These are phyloP conservation scores for Candida anglica DNA, from an alignment of 805 yeast genomes.

Conservation along the genomic window DNA sequence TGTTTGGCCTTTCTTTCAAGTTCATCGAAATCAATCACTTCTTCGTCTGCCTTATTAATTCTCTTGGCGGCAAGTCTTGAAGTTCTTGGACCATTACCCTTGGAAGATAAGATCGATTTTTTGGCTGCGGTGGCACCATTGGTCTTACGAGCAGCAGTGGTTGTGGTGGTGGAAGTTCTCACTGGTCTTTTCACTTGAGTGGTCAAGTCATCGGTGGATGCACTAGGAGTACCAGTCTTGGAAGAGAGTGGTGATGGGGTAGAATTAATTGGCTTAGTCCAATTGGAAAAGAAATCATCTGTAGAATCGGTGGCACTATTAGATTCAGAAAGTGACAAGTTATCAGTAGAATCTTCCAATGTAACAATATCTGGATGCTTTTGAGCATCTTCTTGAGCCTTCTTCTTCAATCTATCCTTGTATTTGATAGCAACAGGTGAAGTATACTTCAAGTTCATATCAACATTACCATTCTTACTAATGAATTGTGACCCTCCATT, in stretches of 20 bases:
- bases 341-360: conserved; percentile 45
- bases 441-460: conserved; percentile 76
- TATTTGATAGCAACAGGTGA: conserved; percentile 77
- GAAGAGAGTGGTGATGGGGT: conserved; percentile 51
- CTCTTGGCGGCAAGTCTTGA: conserved; percentile 55
- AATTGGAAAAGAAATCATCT: conserved; percentile 88
- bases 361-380: conserved; percentile 73
- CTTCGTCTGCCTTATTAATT: conserved; percentile 42
- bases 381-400: conserved; percentile 60
- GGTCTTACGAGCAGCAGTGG: conserved; percentile 13
- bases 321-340: conserved; percentile 18
- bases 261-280: conserved; percentile 74
- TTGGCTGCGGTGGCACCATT: conserved; percentile 17
- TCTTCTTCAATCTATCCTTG: conserved; percentile 71
- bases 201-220: conserved; percentile 31
- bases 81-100: conserved; percentile 49
- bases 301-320: conserved; percentile 40
- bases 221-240: conserved; percentile 40
- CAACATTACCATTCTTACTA: conserved; percentile 38
- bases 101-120: conserved; percentile 43
- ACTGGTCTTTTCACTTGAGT: conserved; percentile 4
- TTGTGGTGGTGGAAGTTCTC: conserved; percentile 10
- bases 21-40: conserved; percentile 54
- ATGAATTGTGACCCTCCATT: conserved; percentile 81
- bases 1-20: conserved; percentile 73